Evolutionary conservation across 202 grass and related monocot species (phyloP).

Genomic region (Thinopyrum obtusiflorum): DNA sequence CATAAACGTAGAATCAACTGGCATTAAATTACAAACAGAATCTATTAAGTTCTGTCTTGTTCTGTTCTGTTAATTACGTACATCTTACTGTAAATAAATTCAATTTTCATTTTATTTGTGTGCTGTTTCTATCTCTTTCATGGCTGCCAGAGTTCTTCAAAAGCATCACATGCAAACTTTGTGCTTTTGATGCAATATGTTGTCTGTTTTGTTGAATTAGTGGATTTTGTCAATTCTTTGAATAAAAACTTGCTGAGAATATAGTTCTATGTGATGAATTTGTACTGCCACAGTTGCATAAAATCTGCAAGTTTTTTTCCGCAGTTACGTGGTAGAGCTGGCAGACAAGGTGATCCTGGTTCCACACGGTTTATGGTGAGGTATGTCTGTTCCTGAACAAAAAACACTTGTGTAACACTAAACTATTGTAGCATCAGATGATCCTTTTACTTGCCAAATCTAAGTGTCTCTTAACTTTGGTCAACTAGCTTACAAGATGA

Average conservation of each 20-base stretch:
- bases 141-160: background rate
- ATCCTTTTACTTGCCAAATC: background rate
- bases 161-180: conserved; percentile 1
- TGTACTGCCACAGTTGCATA: conserved; percentile 4
- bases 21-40: conserved; percentile 1
- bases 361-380: conserved; percentile 97
- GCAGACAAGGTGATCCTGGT: conserved; percentile 98
- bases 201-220: background rate
- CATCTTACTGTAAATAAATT: background rate
- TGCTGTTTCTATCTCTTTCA: conserved; percentile 1
- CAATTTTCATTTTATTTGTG: background rate
- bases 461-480: conserved; percentile 36
- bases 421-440: conserved; percentile 14
- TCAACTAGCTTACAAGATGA: conserved; percentile 90
- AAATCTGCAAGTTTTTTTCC: conserved; percentile 23
- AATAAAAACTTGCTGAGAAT: background rate
- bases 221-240: background rate
- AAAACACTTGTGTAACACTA: conserved; percentile 4
- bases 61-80: conserved; percentile 6
- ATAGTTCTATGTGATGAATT: conserved; percentile 12
- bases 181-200: background rate
- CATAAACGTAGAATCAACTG: conserved; percentile 15
- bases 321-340: conserved; percentile 89
- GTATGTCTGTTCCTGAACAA: conserved; percentile 42
- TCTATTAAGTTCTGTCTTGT: background rate